Evolutionary conservation across 805 yeast species (phyloP).

Genomic region (Jamesozyma hellenica): DNA sequence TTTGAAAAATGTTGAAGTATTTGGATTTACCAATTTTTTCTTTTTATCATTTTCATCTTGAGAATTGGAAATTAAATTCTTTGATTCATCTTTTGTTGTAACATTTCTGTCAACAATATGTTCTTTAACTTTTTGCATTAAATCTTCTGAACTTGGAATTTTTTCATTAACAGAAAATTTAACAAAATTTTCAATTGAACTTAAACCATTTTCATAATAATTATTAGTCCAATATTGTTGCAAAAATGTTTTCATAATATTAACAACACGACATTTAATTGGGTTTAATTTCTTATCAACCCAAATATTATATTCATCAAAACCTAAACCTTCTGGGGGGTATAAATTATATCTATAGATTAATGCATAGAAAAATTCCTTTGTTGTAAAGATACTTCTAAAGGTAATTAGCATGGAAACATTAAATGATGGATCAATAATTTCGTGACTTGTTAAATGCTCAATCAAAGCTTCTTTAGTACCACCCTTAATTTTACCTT

Average conservation of each 20-base stretch:
- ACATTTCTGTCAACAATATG: slow-evolving; percentile 28
- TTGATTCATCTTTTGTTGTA: neutral
- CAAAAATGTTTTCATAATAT: slow-evolving; percentile 54
- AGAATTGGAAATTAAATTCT: neutral
- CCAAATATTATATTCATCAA: slow-evolving; percentile 75
- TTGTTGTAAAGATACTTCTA: slow-evolving; percentile 59
- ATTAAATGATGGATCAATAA: slow-evolving; percentile 52
- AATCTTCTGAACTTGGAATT: slow-evolving; percentile 36
- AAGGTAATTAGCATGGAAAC: slow-evolving; percentile 66
- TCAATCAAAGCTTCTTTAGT: slow-evolving; percentile 67
- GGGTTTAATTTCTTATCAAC: slow-evolving; percentile 57
- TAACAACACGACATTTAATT: slow-evolving; percentile 54
- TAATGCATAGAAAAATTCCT: slow-evolving; percentile 48
- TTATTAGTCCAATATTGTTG: slow-evolving; percentile 62
- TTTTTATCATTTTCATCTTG: no score
- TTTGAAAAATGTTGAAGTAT: slow-evolving; percentile 14
- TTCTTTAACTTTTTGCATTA: slow-evolving; percentile 32
- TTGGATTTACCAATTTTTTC: neutral
- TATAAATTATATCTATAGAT: slow-evolving; percentile 55
- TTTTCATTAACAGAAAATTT: slow-evolving; percentile 32
- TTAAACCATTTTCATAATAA: slow-evolving; percentile 40
- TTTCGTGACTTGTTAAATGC: slow-evolving; percentile 67
- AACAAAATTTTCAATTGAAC: slow-evolving; percentile 34
- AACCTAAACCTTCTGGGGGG: slow-evolving; percentile 82
- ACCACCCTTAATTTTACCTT: slow-evolving; percentile 76